These are phyloP conservation scores for Fonsecaea pedrosoi DNA, from an alignment of 2,329 filamentous ascomycete species.

Conservation along the genomic window DNA sequence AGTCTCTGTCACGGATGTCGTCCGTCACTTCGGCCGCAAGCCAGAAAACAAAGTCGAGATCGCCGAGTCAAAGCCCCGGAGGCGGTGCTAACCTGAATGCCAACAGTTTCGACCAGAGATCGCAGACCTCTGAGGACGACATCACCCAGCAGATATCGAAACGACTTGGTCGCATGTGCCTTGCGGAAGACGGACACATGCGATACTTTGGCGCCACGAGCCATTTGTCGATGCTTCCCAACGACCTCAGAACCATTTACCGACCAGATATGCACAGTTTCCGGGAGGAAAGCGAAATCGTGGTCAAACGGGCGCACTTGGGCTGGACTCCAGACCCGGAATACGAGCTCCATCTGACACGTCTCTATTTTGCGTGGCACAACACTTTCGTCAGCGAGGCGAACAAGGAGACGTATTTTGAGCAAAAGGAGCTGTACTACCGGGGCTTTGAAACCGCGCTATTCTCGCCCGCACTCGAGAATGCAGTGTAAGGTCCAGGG, in stretches of 20 bases:
- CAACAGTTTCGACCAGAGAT: constrained; percentile 1
- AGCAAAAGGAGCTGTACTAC: constrained; percentile 5
- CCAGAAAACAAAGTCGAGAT: background rate
- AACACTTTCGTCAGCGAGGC: constrained; percentile 55
- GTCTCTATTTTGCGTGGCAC: constrained; percentile 58
- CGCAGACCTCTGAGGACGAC: constrained; percentile 6
- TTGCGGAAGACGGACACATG: constrained; percentile 30
- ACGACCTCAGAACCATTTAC: constrained; percentile 10
- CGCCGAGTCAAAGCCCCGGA: constrained; percentile 1
- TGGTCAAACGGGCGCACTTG: constrained; percentile 51
- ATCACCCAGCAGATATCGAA: constrained; percentile 14
- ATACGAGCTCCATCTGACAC: constrained; percentile 54
- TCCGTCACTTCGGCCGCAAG: background rate
- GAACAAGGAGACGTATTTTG: constrained; percentile 50
- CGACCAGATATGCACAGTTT: constrained; percentile 1
- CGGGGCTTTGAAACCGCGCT: constrained; percentile 47
- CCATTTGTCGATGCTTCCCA: constrained; percentile 17
- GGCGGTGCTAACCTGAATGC: background rate
- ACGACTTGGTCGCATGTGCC: constrained; percentile 13
- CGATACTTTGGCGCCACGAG: constrained; percentile 43
- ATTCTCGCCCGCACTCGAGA: constrained; percentile 51
- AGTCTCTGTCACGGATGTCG: background rate
- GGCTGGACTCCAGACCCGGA: constrained; percentile 50
- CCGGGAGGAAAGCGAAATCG: constrained; percentile 48
- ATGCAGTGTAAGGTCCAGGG: constrained; percentile 45